Evolutionary conservation across 2,329 filamentous ascomycete genomes (phyloP), one percentile per base, ranked within the genome.

Genomic region (Calonectria henricotiae): DNA sequence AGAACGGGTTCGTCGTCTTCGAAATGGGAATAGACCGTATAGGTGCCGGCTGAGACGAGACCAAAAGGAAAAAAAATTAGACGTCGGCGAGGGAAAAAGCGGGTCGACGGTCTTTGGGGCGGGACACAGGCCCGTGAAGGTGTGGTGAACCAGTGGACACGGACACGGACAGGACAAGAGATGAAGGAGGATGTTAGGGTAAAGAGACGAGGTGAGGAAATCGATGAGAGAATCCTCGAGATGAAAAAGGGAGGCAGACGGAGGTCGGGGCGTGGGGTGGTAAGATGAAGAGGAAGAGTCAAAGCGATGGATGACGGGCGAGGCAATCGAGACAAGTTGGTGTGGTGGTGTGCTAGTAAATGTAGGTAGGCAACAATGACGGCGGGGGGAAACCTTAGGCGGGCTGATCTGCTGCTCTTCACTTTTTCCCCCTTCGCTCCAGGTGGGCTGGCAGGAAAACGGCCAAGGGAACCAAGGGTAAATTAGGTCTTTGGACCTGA

Each of bases 1-100:
- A 64, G 65, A 72, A 58, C 76, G 74, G 65, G 71, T 72, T 71
- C 68, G 74, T 69, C 69, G 72, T 54, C 63, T 69, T 64, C 76
- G 70, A 74, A 77, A 77, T 46, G 61, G 71, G 12, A 78, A 65
- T 37, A 77, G 65, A 63, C 70, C 63, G 72, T 73, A 71, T 54
- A 78, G 62, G 46, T 75, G 77, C 69, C 77, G 77, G 46, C 61
- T 61, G 65, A 60, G 68, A 67, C 54, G 12, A 49, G 54, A 9
- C 15, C 47, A 65, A 67, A 69, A 67, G 30, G 32, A 49, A 74
- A 69, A 77, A 74, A 76, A 68, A 66, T 72, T 61, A 72, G 65
- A 68, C 60, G 43, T 62, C 51, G 43, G 41, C 39, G 20, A 61
- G 44, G 44, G 58, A 60, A 69, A 71, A 71, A 65, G 41, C 63